Base-by-base conservation (phyloP, 371 early-diverging fungal genomes). In the Phascolomyces articulosus region DNA sequence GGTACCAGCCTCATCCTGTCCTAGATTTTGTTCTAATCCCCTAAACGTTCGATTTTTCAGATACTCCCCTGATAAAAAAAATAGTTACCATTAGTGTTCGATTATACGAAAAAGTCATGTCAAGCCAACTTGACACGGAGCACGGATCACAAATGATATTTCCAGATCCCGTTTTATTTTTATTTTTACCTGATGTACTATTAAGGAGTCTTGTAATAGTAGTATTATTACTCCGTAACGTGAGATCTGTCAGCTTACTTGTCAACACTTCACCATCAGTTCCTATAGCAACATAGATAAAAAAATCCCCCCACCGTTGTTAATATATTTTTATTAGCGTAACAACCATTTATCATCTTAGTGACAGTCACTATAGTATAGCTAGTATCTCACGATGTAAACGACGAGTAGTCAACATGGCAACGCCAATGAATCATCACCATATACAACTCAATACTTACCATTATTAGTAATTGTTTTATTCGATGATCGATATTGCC, bases 1-100 rank as follows among this genome's bases (percentile, higher is more conserved):
- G 24, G 78, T 78, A 31, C 81, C 79, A 16, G 87, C 88, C 66
- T 85, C 86, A 48, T 86, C 84, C 54, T 90, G 84, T 0, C 90
- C 90, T 16, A 87, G 60, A 38, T 86, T 81, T 29, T 88, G 87
- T 58, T 94, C 95, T 58, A 96, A 68, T 3, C 96, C 97, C 63
- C 80, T 81, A 76, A 90, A 97, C 13, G 89, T 78, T 64, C 96
- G 84, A 55, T 83, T 82, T 62, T 82, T 76, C 62, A 96, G 71
- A 68, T 86, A 90, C 64, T 88, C 85, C 7, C 85, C 87, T 80
- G n/a, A n/a, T n/a, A n/a, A n/a, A n/a, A n/a, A n/a, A 73, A 26
- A 63, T 34, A 9, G 11, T 55, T 61, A 44, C 55, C 58, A 65
- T 55, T 55, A 38, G 48, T 55, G 44, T 34, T 40, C 21, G n/a